Evolutionary conservation across 805 yeast genomes (phyloP).

Genomic region (Saccharomycopsis selenospora): DNA sequence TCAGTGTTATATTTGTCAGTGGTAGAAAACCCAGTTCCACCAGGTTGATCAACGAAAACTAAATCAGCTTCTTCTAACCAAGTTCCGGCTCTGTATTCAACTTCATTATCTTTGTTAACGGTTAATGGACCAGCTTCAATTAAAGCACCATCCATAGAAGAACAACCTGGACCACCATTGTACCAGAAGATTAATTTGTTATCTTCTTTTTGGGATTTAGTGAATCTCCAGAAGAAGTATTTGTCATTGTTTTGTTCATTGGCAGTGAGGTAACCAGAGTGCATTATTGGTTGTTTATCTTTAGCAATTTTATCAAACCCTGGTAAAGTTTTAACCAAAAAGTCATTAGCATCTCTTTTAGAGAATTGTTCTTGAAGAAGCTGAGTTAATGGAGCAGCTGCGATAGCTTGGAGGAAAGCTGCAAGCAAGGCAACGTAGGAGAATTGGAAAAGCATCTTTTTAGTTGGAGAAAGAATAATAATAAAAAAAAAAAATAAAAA

Average conservation of each 20-base stretch:
- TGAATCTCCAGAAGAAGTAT: conserved; percentile 61
- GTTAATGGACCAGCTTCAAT: conserved; percentile 75
- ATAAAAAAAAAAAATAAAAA: background rate
- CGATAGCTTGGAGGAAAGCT: conserved; percentile 1
- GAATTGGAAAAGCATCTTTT: background rate
- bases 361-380: no score
- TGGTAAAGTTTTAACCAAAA: background rate
- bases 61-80: conserved; percentile 64
- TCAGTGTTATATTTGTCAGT: conserved; percentile 27
- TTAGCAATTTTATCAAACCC: background rate
- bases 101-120: conserved; percentile 30
- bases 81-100: conserved; percentile 49
- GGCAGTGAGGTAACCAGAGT: background rate
- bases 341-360: background rate
- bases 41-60: conserved; percentile 71
- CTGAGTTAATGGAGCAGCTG: conserved; percentile 1
- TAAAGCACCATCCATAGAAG: conserved; percentile 77
- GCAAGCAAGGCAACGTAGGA: conserved; percentile 1
- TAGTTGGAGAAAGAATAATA: background rate
- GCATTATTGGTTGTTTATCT: background rate
- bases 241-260: background rate
- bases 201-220: conserved; percentile 25
- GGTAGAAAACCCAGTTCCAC: conserved; percentile 67
- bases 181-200: conserved; percentile 59
- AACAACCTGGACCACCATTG: conserved; percentile 89